Evolutionary conservation across 352 stramenopile species (phyloP), one percentile per base, ranked within the genome.

Genomic region (Phytophthora pluvialis): DNA sequence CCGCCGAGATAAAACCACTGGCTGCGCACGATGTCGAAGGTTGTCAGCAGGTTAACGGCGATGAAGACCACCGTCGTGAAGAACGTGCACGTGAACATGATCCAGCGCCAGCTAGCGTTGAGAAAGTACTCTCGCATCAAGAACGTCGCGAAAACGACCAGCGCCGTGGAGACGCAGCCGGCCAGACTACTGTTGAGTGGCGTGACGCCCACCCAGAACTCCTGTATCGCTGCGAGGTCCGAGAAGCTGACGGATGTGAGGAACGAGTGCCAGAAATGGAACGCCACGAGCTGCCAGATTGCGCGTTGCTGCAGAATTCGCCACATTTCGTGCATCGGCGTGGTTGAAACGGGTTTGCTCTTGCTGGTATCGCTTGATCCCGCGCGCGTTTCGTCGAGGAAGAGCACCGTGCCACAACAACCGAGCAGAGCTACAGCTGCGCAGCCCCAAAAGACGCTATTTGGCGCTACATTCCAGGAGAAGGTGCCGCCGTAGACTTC

Each of bases 1-100:
- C 78, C 75, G 18, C 78, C 83, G 13, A 91, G 69, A 35, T 83
- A 90, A 64, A 92, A 89, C 84, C 82, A 91, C 51, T 86, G 64
- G 52, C 78, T 88, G 54, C 84, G 84, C 11, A 83, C 51, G 26
- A 90, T 63, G 56, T 87, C 76, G 35, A 83, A 90, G 1, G 76
- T 89, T 21, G 81, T 78, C 36, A 81, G 53, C 28, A 90, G 46
- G 40, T 78, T 77, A 25, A 87, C 73, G 5, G 43, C 50, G 26
- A 81, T 63, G 50, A 84, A 83, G 29, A 81, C 62, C 13, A 77
- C 28, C 35, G 83, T 86, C 18, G 72, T 73, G 52, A 82, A 74
- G 18, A 89, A 38, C 15, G 70, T 77, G 59, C 70, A 85, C 0
- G 47, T 60, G 35, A 86, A 47, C 73, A 91, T 87, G 31, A 88